These are phyloP conservation scores for Schwanniomyces pseudopolymorphus DNA, from an alignment of 805 yeast species.

Conservation along the genomic window DNA sequence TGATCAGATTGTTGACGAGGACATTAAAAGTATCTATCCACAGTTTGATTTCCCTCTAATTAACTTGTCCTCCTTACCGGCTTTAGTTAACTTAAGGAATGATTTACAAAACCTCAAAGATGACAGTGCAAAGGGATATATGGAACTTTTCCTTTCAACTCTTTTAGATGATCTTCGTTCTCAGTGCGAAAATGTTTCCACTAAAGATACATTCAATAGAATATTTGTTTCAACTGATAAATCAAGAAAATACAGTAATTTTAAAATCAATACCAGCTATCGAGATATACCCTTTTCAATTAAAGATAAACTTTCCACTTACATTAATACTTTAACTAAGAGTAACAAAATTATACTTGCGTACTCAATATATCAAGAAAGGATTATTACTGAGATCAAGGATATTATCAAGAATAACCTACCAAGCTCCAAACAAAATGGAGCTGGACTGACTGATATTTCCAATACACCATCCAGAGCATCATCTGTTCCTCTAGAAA, in stretches of 20 bases:
- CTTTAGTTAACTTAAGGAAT: conserved; percentile 50
- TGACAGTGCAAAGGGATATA: conserved; percentile 71
- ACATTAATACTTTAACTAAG: conserved; percentile 56
- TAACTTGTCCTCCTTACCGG: conserved; percentile 48
- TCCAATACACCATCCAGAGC: conserved; percentile 29
- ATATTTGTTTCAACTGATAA: conserved; percentile 33
- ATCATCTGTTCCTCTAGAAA: conserved; percentile 26
- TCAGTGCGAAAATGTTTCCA: conserved; percentile 53
- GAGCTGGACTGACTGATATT: conserved; percentile 19
- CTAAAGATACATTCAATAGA: conserved; percentile 51
- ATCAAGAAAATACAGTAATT: conserved; percentile 16
- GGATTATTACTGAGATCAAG: conserved; percentile 69
- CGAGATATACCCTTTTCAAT: conserved; percentile 37
- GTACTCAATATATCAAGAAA: conserved; percentile 63
- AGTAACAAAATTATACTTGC: conserved; percentile 64
- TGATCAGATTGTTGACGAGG: conserved; percentile 15
- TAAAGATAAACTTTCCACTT: conserved; percentile 43
- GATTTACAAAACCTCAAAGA: conserved; percentile 54
- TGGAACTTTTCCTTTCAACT: conserved; percentile 52
- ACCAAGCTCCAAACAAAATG: conserved; percentile 40
- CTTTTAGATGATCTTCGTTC: conserved; percentile 61
- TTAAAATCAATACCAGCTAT: conserved; percentile 34
- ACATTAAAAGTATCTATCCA: conserved; percentile 16
- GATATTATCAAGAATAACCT: conserved; percentile 63
- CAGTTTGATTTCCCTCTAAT: conserved; percentile 30